These are phyloP conservation scores for Hypoxylon sp. DNA, from an alignment of 2,329 filamentous ascomycete genomes.

Conservation along the genomic window DNA sequence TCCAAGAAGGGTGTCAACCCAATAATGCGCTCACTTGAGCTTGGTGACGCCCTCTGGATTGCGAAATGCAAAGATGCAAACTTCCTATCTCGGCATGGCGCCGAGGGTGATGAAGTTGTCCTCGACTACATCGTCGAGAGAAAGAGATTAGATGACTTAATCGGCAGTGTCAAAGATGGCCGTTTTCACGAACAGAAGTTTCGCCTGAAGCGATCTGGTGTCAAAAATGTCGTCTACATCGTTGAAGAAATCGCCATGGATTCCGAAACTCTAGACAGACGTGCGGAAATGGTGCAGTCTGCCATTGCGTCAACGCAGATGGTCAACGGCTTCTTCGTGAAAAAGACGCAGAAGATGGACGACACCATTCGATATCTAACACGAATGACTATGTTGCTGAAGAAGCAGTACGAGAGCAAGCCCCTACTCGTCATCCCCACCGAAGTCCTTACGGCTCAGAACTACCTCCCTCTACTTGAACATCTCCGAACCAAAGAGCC, in stretches of 20 bases:
- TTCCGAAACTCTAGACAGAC: constrained; percentile 64
- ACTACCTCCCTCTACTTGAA: constrained; percentile 74
- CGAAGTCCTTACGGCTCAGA: constrained; percentile 69
- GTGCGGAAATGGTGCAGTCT: constrained; percentile 76
- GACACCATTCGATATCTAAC: constrained; percentile 83
- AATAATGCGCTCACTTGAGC: constrained; percentile 75
- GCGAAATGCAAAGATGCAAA: constrained; percentile 75
- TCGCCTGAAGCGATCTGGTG: constrained; percentile 76
- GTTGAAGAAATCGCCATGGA: constrained; percentile 79
- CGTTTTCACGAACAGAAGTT: constrained; percentile 90
- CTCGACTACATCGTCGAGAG: constrained; percentile 86
- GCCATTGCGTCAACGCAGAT: constrained; percentile 83
- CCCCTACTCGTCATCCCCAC: constrained; percentile 75
- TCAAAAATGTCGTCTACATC: constrained; percentile 83
- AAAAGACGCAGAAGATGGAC: constrained; percentile 80
- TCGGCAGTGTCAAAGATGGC: constrained; percentile 85
- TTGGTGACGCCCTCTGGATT: constrained; percentile 85
- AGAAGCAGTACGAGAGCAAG: constrained; percentile 71
- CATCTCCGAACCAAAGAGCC: constrained; percentile 68
- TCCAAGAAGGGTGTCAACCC: constrained; percentile 74
- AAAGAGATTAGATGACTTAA: constrained; percentile 83
- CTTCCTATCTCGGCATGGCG: constrained; percentile 68
- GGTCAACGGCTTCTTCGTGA: constrained; percentile 83
- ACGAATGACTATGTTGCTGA: constrained; percentile 77
- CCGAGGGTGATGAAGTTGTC: constrained; percentile 77